A percentile compares a stretch with the other conserved stretches of the same genome.
phyloP scores from a whole-genome alignment of 768 basidiomycete genomes.

The Mycena alexandri region DNA sequence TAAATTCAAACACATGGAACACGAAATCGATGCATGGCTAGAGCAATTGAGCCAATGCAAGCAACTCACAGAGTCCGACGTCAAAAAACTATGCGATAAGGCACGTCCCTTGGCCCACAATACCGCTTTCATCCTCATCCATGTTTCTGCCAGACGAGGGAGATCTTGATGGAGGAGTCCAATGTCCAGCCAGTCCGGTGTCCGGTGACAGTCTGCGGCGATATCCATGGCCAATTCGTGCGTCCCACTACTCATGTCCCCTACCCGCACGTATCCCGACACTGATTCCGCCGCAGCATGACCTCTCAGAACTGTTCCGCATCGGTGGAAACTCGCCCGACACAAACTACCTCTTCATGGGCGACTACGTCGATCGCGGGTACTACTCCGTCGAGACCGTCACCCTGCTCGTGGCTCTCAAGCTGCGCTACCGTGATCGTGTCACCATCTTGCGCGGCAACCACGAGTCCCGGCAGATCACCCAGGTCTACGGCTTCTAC shows the following conservation, averaged over 20 bases:
- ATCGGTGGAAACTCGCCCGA: constrained; percentile 99
- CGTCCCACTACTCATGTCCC: constrained; percentile 56
- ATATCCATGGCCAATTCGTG: constrained; percentile 99
- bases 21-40: constrained; percentile 97
- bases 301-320: constrained; percentile 98
- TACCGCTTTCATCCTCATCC: constrained; percentile 34
- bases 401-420: constrained; percentile 95
- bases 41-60: constrained; percentile 97
- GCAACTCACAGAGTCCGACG: constrained; percentile 93
- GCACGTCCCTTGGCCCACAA: constrained; percentile 60
- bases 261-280: not conserved
- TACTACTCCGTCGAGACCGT: constrained; percentile 99
- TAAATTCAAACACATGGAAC: constrained; percentile 53
- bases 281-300: constrained; percentile 73
- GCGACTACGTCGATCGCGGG: constrained; percentile 98
- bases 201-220: constrained; percentile 99
- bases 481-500: constrained; percentile 99
- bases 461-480: constrained; percentile 99
- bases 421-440: constrained; percentile 97
- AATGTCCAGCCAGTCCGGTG: constrained; percentile 99
- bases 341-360: constrained; percentile 99
- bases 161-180: constrained; percentile 98
- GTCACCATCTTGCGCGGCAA: constrained; percentile 98
- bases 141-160: constrained; percentile 78
- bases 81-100: constrained; percentile 99